Conservation (phyloP, 2,329 filamentous ascomycete genomes). For the Colletotrichum noveboracense region DNA sequence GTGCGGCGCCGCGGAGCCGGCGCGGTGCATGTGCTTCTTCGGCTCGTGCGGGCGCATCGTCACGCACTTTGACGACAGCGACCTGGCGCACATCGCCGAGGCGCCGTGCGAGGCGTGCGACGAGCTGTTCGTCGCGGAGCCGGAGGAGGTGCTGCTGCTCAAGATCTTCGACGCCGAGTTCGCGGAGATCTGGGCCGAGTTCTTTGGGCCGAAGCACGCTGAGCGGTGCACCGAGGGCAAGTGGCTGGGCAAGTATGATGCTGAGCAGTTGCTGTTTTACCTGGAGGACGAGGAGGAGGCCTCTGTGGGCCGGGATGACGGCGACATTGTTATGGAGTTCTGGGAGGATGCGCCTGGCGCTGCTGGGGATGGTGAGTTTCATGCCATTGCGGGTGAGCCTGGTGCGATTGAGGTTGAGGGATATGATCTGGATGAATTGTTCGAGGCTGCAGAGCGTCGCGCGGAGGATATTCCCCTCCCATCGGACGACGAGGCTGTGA, state of each 20-base stretch:
- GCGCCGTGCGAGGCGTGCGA: slow-evolving; percentile 1
- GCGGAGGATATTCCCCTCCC: background rate
- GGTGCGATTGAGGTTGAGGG: background rate
- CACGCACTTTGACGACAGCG: background rate
- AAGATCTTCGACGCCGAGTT: background rate
- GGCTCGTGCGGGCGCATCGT: slow-evolving; percentile 1
- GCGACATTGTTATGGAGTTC: background rate
- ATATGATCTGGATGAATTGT: background rate
- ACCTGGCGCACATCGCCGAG: background rate
- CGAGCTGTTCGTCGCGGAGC: background rate
- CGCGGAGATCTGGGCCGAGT: background rate
- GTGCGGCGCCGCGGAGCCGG: background rate
- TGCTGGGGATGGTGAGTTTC: background rate
- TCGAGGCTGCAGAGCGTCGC: background rate
- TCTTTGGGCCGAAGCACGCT: background rate
- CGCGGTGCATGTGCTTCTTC: slow-evolving; percentile 10
- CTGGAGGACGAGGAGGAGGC: background rate
- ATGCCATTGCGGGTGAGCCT: background rate
- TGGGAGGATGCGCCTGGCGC: background rate
- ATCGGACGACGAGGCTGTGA: background rate
- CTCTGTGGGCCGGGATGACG: background rate
- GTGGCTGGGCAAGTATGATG: background rate
- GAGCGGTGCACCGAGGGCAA: background rate
- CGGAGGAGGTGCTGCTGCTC: slow-evolving; percentile 1
- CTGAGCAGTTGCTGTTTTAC: background rate